Evolutionary conservation across 495 filamentous ascomycete genomes (phyloP).

Genomic region (Neurospora intermedia): DNA sequence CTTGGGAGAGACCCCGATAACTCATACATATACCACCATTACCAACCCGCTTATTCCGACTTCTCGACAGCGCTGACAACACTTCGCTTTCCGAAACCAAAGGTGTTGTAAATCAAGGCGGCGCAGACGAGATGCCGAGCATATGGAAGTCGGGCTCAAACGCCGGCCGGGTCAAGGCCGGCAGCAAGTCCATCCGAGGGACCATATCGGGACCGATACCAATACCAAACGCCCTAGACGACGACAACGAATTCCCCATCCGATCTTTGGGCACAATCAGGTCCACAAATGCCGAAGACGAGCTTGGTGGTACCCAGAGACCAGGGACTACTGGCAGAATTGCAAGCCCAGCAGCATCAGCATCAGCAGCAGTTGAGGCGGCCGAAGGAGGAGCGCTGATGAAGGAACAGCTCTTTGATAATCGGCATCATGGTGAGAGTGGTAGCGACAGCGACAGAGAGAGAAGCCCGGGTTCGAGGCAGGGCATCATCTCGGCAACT

Average conservation of each 20-base stretch:
- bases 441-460: neutral
- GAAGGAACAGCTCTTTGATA: neutral
- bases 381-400: neutral
- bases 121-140: slow-evolving; percentile 14
- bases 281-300: neutral
- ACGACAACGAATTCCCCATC: slow-evolving; percentile 33
- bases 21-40: slow-evolving; percentile 1
- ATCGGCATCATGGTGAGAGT: neutral
- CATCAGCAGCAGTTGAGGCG: neutral
- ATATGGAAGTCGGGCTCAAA: slow-evolving; percentile 29
- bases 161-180: slow-evolving; percentile 29
- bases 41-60: slow-evolving; percentile 8
- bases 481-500: neutral
- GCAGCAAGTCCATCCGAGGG: slow-evolving; percentile 33
- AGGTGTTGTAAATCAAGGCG: neutral
- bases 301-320: slow-evolving; percentile 16
- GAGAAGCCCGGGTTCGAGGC: neutral
- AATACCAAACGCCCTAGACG: slow-evolving; percentile 23
- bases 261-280: neutral
- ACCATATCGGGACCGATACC: slow-evolving; percentile 44
- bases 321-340: slow-evolving; percentile 23
- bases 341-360: slow-evolving; percentile 9
- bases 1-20: slow-evolving; percentile 4
- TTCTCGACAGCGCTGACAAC: neutral
- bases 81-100: neutral